Evolutionary conservation across 2,329 filamentous ascomycete genomes (phyloP), one percentile per base, ranked within the genome.

Genomic region (Phaeophleospora eucalypticola): DNA sequence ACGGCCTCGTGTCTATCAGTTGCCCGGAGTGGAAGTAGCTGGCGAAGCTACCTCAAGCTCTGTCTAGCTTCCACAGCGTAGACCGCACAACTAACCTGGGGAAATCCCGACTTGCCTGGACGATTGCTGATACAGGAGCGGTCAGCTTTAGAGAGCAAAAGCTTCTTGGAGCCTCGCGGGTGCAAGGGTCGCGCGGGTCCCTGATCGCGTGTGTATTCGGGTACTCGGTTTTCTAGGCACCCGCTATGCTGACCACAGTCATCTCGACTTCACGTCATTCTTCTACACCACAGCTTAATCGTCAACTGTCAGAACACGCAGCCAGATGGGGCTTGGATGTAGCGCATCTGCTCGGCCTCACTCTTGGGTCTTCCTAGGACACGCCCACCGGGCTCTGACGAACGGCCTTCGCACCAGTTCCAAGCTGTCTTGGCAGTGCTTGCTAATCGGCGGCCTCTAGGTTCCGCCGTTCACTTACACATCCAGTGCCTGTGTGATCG

Each of bases 381-480:
- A 29, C 12, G 24, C 12, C 24, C 6, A 29, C 24, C 24, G 6
- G 6, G 24, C 12, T 29, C 7, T 12, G 24, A 29, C 6, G 24
- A n/a, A 29, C 24, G 24, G 24, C 24, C n/a, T n/a, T 29, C 24
- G 24, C 24, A 12, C 12, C 24, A 29, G 24, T 29, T 12, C 12
- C 24, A 12, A 29, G 24, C 24, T 29, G 24, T 6, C 24, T 29
- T 29, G 24, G 24, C 35, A 17, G 42, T 37, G 42, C 42, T 45
- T 45, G 35, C 42, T 45, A 38, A 38, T 38, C 35, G 32, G n/a
- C 35, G 42, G 16, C 20, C 35, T n/a, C 24, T n/a, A 18, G 19
- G 42, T 12, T 29, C 24, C 24, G 7, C 12, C 12, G 6, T 12
- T 29, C 24, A 29, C 24, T 12, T 29, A 29, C 24, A 6, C 12